A percentile compares a stretch with the other conserved stretches of the same genome.
These are phyloP conservation scores for Fragilariopsis cylindrus DNA, from an alignment of 108 stramenopile species.

Conservation along the genomic window DNA sequence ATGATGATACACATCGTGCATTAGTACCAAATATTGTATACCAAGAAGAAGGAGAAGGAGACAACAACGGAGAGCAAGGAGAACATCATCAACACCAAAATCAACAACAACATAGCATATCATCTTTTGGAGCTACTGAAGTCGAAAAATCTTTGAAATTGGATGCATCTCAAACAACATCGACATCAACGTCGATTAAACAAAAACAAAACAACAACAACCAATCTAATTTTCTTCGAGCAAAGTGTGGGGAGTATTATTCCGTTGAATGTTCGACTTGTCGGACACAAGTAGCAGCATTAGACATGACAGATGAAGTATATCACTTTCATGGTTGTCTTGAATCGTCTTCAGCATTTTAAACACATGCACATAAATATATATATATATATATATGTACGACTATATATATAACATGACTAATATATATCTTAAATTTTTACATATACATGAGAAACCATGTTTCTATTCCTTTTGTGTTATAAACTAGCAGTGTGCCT, in stretches of 20 bases:
- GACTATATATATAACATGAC: no score
- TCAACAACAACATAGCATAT: not conserved
- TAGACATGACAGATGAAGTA: conserved; percentile 86
- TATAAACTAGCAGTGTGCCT: no score
- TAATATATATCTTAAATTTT: no score
- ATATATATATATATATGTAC: no score
- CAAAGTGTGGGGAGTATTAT: conserved; percentile 51
- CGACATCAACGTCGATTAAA: not conserved
- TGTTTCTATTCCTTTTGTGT: no score
- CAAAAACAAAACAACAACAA: no score
- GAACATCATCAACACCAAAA: not conserved
- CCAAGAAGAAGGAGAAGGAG: conserved; percentile 30
- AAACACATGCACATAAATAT: not conserved
- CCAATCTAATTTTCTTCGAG: not conserved
- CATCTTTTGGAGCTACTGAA: not conserved
- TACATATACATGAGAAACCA: no score
- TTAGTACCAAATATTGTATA: conserved; percentile 37
- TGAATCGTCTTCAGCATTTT: conserved; percentile 34
- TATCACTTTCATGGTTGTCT: conserved; percentile 90
- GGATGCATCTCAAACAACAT: not conserved
- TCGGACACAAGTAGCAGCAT: conserved; percentile 71
- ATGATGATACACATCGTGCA: conserved; percentile 49
- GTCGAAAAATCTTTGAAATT: no score
- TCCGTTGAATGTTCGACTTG: conserved; percentile 76
- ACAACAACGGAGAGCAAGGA: conserved; percentile 6